Percentiles rank a stretch among this genome's conserved stretches.
These are phyloP conservation scores for Talaromyces thailandensis DNA, from an alignment of 495 filamentous ascomycete species.

Conservation along the genomic window DNA sequence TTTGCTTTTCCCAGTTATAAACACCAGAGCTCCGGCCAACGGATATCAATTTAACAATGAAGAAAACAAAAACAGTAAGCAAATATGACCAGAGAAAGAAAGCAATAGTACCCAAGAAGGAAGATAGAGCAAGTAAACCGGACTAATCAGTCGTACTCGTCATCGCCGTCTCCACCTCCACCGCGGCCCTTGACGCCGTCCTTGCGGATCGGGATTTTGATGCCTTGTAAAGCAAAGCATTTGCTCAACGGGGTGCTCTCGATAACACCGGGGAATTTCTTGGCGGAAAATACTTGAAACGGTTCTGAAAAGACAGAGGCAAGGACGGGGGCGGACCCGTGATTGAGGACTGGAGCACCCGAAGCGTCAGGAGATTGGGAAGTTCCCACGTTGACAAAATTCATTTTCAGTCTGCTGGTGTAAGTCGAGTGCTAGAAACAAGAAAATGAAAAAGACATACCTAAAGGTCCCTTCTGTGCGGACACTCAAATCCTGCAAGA, in stretches of 20 bases:
- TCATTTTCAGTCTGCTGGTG: constrained; percentile 53
- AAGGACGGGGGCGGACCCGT: constrained; percentile 71
- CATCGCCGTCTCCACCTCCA: constrained; percentile 55
- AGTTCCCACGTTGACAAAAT: constrained; percentile 76
- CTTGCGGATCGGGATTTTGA: constrained; percentile 91
- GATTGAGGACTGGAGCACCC: constrained; percentile 52
- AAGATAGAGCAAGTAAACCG: not conserved
- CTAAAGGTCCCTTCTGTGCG: constrained; percentile 85
- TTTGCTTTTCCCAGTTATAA: not conserved
- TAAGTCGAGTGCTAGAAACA: not conserved
- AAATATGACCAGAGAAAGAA: not conserved
- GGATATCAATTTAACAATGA: not conserved
- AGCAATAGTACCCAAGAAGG: not conserved
- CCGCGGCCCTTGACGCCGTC: constrained; percentile 61
- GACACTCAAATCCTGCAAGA: constrained; percentile 91
- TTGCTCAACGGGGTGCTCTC: constrained; percentile 92
- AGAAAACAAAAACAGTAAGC: not conserved
- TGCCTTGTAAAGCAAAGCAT: constrained; percentile 89
- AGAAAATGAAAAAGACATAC: constrained; percentile 38
- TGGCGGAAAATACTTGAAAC: constrained; percentile 92
- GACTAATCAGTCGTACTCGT: constrained; percentile 22
- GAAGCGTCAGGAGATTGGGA: constrained; percentile 24
- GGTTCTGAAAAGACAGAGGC: constrained; percentile 80
- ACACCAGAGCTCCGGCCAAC: not conserved
- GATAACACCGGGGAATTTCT: constrained; percentile 97